Conservation (phyloP, 805 yeast genomes). For the Yarrowia divulgata region DNA sequence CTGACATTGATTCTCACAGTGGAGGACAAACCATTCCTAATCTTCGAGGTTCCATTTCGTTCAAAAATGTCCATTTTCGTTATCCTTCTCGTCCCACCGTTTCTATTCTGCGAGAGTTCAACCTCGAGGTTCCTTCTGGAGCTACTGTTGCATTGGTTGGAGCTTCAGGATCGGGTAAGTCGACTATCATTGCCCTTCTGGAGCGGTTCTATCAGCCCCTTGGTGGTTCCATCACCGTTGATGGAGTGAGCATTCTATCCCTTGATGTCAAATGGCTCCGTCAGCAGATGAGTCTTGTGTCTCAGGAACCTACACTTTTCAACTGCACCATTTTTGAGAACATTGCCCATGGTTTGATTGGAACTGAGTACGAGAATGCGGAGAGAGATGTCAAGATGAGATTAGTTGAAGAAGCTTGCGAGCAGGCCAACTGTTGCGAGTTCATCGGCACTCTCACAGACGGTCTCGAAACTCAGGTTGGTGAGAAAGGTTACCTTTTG, state of each 20-base stretch:
- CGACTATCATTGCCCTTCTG: conserved; percentile 81
- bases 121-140: conserved; percentile 84
- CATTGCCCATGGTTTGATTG: conserved; percentile 80
- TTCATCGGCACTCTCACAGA: conserved; percentile 69
- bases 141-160: conserved; percentile 93
- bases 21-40: conserved; percentile 45
- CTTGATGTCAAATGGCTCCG: conserved; percentile 80
- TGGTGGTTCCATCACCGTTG: conserved; percentile 75
- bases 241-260: conserved; percentile 80
- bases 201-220: conserved; percentile 88
- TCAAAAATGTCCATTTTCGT: conserved; percentile 87
- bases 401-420: conserved; percentile 51
- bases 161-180: conserved; percentile 94
- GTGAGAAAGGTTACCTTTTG: conserved; percentile 63
- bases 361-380: conserved; percentile 63
- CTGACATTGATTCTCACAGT: conserved; percentile 51
- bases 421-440: conserved; percentile 53
- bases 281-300: conserved; percentile 82
- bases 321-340: conserved; percentile 88
- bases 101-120: conserved; percentile 77
- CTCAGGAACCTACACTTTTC: conserved; percentile 95
- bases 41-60: conserved; percentile 68
- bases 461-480: conserved; percentile 76
- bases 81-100: conserved; percentile 81
- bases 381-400: conserved; percentile 51